These are phyloP conservation scores for Annulohypoxylon moriforme DNA, from an alignment of 495 filamentous ascomycete genomes.

Conservation along the genomic window DNA sequence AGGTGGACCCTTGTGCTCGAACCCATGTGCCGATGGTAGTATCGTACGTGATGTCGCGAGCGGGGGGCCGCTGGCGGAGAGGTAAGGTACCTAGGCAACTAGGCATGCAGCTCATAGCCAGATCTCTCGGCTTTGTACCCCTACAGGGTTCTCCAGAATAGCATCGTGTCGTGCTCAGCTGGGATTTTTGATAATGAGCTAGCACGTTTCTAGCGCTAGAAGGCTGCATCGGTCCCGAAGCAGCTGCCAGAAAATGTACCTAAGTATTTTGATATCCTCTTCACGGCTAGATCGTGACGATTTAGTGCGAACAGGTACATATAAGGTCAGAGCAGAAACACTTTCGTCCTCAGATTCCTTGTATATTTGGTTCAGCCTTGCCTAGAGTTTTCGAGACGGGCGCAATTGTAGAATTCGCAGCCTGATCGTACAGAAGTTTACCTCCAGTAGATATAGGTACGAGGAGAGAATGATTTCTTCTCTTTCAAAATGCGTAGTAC, in stretches of 20 bases:
- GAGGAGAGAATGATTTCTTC: not conserved
- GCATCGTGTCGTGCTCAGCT: constrained; percentile 8
- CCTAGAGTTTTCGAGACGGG: not conserved
- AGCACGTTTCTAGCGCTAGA: constrained; percentile 3
- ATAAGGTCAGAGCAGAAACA: not conserved
- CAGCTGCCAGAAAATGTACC: not conserved
- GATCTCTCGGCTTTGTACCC: constrained; percentile 38
- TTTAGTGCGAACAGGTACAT: not conserved
- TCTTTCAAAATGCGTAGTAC: not conserved
- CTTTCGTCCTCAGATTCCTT: not conserved
- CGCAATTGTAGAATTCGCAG: not conserved
- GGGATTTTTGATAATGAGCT: constrained; percentile 13
- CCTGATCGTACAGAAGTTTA: not conserved
- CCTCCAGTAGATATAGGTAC: not conserved
- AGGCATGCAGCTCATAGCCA: constrained; percentile 13
- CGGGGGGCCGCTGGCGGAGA: constrained; percentile 5
- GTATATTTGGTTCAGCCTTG: not conserved
- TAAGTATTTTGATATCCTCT: not conserved
- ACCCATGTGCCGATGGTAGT: constrained; percentile 31
- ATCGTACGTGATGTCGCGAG: constrained; percentile 28
- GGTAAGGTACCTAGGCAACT: constrained; percentile 19
- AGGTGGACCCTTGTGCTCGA: constrained; percentile 30
- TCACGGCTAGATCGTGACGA: not conserved
- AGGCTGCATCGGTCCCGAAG: constrained; percentile 14
- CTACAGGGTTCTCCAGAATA: constrained; percentile 34